Evolutionary conservation across 2,329 filamentous ascomycete genomes (phyloP).

Genomic region (Aspergillus caelatus): DNA sequence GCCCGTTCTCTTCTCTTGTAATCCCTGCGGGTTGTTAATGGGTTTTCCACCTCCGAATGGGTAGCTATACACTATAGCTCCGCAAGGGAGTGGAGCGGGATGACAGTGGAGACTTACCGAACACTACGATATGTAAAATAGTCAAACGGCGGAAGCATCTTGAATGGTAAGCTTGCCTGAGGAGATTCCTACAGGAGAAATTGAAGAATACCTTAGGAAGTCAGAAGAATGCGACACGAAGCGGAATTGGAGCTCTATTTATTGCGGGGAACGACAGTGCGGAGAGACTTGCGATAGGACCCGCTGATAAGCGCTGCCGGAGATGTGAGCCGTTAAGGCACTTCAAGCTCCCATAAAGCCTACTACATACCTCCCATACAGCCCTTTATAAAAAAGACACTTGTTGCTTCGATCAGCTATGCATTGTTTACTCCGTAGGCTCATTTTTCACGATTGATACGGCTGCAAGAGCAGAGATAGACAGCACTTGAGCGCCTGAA

Average conservation of each 20-base stretch:
- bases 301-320: slow-evolving; percentile 25
- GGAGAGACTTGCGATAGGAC: slow-evolving; percentile 24
- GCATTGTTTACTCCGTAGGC: not conserved
- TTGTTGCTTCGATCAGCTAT: not conserved
- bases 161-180: slow-evolving; percentile 9
- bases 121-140: slow-evolving; percentile 72
- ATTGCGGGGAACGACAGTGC: slow-evolving; percentile 25
- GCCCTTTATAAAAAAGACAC: not conserved
- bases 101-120: slow-evolving; percentile 58
- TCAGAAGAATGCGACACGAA: not conserved
- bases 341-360: not conserved
- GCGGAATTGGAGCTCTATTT: slow-evolving; percentile 16
- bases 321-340: not conserved
- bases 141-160: slow-evolving; percentile 59
- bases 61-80: not conserved
- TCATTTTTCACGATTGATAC: not conserved
- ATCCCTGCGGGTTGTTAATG: slow-evolving; percentile 54
- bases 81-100: not conserved
- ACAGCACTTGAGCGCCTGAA: not conserved
- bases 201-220: slow-evolving; percentile 1
- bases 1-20: slow-evolving; percentile 78
- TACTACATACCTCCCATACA: not conserved
- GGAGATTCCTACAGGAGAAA: not conserved
- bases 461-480: not conserved
- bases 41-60: not conserved